phyloP scores from a whole-genome alignment of 345 rosid genomes.

The Luvunga scandens region DNA sequence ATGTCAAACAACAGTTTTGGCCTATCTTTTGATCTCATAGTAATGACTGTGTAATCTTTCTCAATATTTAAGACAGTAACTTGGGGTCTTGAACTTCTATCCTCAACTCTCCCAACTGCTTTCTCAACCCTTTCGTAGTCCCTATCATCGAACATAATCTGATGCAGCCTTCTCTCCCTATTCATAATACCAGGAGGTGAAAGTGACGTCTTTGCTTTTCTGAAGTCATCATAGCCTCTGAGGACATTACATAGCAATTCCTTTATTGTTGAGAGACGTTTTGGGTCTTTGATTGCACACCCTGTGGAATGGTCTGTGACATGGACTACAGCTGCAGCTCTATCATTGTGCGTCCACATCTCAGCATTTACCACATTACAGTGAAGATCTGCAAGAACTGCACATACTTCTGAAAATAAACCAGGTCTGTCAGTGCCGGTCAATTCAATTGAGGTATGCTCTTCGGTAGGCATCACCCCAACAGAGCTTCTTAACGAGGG shows the following conservation, averaged over 20 bases:
- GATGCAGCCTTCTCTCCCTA: conserved; percentile 85
- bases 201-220: conserved; percentile 55
- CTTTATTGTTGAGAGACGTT: conserved; percentile 56
- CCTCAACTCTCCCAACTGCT: conserved; percentile 33
- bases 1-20: conserved; percentile 84
- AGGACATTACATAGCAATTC: conserved; percentile 70
- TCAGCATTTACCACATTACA: conserved; percentile 88
- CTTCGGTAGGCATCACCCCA: conserved; percentile 78
- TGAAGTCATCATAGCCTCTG: conserved; percentile 52
- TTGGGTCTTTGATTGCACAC: conserved; percentile 59
- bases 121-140: conserved; percentile 71
- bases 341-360: conserved; percentile 92
- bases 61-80: conserved; percentile 71
- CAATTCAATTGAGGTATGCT: conserved; percentile 78
- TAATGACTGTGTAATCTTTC: conserved; percentile 73
- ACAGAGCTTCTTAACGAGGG: conserved; percentile 64
- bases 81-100: conserved; percentile 49
- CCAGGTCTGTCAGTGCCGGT: conserved; percentile 89
- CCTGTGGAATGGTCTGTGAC: conserved; percentile 63
- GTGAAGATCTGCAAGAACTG: conserved; percentile 75
- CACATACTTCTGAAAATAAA: conserved; percentile 82
- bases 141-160: conserved; percentile 89
- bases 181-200: conserved; percentile 59
- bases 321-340: conserved; percentile 91
- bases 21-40: conserved; percentile 81